A percentile compares a stretch with the other conserved stretches of the same genome.
phyloP scores from a whole-genome alignment of 805 yeast genomes.

The Hanseniaspora lachancei region DNA sequence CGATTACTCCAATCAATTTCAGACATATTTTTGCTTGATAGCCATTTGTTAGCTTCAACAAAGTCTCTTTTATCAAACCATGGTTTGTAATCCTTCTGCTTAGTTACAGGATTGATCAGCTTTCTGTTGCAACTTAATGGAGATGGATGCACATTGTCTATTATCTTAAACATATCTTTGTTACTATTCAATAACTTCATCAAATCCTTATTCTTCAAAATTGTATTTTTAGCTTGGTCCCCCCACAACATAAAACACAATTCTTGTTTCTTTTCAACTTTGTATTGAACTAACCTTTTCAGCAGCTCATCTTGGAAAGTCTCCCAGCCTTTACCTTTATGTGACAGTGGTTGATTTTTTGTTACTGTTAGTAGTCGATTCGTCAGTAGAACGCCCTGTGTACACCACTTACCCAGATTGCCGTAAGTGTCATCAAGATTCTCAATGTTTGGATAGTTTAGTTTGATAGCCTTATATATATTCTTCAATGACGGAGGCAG shows the following conservation, averaged over 20 bases:
- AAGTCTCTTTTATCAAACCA: conserved; percentile 72
- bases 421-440: conserved; percentile 35
- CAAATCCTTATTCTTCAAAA: conserved; percentile 18
- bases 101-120: neutral
- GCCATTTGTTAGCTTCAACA: conserved; percentile 65
- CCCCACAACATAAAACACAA: conserved; percentile 81
- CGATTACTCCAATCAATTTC: conserved; percentile 54
- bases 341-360: conserved; percentile 89
- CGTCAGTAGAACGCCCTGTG: conserved; percentile 72
- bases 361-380: conserved; percentile 84
- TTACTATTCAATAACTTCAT: neutral
- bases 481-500: conserved; percentile 73
- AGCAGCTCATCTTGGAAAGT: conserved; percentile 66
- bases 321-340: conserved; percentile 87
- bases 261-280: conserved; percentile 28
- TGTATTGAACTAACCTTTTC: conserved; percentile 36
- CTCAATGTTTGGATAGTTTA: conserved; percentile 60
- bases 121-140: conserved; percentile 81
- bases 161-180: conserved; percentile 33
- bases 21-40: conserved; percentile 29
- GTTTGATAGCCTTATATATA: conserved; percentile 65
- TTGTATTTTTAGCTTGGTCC: conserved; percentile 52
- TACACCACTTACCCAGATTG: conserved; percentile 70
- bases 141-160: conserved; percentile 82
- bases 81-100: conserved; percentile 24